Evolutionary conservation across 768 basidiomycete genomes (phyloP).

Genomic region (Mycena latifolia): DNA sequence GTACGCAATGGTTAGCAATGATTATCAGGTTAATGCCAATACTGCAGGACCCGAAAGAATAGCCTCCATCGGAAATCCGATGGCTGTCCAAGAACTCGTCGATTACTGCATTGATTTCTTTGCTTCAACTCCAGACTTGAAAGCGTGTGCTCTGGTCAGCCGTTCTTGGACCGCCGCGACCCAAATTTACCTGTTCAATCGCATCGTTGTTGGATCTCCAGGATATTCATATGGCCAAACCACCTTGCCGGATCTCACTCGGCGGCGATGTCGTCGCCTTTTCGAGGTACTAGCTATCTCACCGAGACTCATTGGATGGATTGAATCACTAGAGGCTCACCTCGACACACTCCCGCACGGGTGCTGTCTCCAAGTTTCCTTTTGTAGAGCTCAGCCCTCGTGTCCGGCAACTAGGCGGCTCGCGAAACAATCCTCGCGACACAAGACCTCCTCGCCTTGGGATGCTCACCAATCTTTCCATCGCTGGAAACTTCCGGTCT

Average conservation of each 20-base stretch:
- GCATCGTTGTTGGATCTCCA: conserved; percentile 4
- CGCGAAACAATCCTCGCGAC: not conserved
- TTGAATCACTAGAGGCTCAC: conserved; percentile 6
- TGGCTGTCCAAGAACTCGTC: conserved; percentile 22
- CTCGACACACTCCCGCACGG: conserved; percentile 7
- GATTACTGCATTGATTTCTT: conserved; percentile 28
- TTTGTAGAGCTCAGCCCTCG: not conserved
- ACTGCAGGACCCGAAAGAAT: not conserved
- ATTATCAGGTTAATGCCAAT: too few relatives aligned
- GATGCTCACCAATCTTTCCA: conserved; percentile 9
- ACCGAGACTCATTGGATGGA: not conserved
- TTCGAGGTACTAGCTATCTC: conserved; percentile 3
- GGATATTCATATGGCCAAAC: too few relatives aligned
- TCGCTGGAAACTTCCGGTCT: conserved; percentile 14
- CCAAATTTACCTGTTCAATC: conserved; percentile 22
- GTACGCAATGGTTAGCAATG: too few relatives aligned
- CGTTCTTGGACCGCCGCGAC: conserved; percentile 6
- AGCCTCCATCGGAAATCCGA: not conserved
- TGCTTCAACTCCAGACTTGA: conserved; percentile 15
- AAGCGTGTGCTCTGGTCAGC: conserved; percentile 18
- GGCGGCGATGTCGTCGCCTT: conserved; percentile 4
- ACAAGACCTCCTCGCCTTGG: conserved; percentile 5
- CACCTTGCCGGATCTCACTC: not conserved
- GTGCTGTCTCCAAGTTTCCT: not conserved
- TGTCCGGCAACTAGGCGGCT: conserved; percentile 5